A percentile compares a stretch with the other conserved stretches of the same genome.
These are phyloP conservation scores for Nakaseomyces nivariensis DNA, from an alignment of 1,139 yeast species.

Conservation along the genomic window DNA sequence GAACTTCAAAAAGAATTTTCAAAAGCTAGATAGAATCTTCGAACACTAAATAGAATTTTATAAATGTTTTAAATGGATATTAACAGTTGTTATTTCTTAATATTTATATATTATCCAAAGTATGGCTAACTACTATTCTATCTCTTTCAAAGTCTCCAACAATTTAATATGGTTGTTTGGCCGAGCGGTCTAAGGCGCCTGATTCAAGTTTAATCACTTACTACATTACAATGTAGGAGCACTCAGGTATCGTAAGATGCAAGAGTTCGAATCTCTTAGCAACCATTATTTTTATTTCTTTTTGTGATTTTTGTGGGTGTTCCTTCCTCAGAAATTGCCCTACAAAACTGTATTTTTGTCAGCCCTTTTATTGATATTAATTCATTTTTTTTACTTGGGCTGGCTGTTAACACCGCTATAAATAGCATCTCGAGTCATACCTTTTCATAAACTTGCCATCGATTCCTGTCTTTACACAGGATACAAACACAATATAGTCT, in stretches of 20 bases:
- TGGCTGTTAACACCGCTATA: no score
- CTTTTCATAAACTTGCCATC: no score
- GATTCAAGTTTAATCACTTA: slow-evolving; percentile 19
- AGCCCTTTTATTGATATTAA: no score
- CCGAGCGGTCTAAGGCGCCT: slow-evolving; percentile 29
- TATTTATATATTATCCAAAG: no score
- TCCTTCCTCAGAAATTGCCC: background rate
- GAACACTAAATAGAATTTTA: background rate
- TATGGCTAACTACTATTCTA: no score
- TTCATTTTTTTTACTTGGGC: no score
- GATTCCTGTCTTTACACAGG: no score
- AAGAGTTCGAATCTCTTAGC: slow-evolving; percentile 25
- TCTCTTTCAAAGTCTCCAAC: background rate
- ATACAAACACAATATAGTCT: no score
- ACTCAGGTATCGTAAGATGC: slow-evolving; percentile 28
- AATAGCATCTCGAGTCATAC: no score
- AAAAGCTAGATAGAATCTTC: background rate
- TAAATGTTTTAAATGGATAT: background rate
- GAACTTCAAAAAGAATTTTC: slow-evolving; percentile 10
- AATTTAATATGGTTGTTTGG: slow-evolving; percentile 21
- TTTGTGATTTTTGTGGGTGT: background rate
- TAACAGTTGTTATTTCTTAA: no score
- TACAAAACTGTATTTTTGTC: background rate
- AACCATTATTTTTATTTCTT: slow-evolving; percentile 11
- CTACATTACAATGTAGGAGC: slow-evolving; percentile 12